Base-by-base conservation (phyloP, 306 rosid genomes). In the Fragaria iinumae region DNA sequence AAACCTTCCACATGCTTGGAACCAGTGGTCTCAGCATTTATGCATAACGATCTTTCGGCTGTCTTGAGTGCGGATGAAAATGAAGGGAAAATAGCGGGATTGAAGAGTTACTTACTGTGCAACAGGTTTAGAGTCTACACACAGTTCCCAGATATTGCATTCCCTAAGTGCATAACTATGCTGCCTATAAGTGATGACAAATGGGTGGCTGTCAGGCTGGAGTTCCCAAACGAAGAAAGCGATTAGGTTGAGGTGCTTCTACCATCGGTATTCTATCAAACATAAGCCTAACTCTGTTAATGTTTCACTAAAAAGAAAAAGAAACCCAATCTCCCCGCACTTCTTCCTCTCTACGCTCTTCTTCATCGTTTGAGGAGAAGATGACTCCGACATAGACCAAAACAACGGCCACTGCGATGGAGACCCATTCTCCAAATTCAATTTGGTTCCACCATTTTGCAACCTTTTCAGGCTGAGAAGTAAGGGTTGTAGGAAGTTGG, bases 71-170 rank as follows among this genome's bases (percentile, higher is more conserved):
- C 68, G 8, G 75, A 77, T 67, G 45, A 83, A 14, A 82, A 67
- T 76, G 75, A 20, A 69, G 39, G 45, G 65, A 67, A 60, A 32
- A 38, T 49, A 27, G 18, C 43, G 12, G 72, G 50, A 38, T 25
- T 66, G 53, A 64, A 12, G 56, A 78, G 81, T 76, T 82, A 78
- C 80, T 71, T 84, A 67, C 76, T 84, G 1, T 80, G 84, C 80
- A 72, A 80, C 88, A 86, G 75, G 75, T 69, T 85, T 53, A 87
- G 89, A 76, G 85, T 86, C 75, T 82, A 89, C 63, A 66, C 81
- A 64, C 29, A 80, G 64, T 83, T 53, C 45, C 90, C 90, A 12
- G 76, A 84, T 70, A 14, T 66, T 71, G 71, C 76, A 49, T 56
- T 83, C 36, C 84, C 86, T 8, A 44, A 82, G 45, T 76, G 65